Conservation (phyloP, 2,329 filamentous ascomycete genomes). For the Trichoderma afroharzianum region DNA sequence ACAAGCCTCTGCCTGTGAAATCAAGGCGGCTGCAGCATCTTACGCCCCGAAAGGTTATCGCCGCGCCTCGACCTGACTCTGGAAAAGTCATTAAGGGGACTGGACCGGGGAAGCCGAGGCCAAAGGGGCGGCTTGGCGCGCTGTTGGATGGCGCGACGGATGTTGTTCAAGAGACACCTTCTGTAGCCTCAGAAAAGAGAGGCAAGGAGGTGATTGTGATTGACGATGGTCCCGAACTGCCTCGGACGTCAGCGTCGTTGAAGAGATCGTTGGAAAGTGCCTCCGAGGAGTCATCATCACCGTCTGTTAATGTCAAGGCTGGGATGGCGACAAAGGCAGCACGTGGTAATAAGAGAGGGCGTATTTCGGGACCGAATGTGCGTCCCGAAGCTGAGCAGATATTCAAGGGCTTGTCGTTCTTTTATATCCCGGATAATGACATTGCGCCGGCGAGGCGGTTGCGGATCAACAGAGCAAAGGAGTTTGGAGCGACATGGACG, state of each 20-base stretch:
- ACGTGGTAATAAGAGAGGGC: conserved; percentile 39
- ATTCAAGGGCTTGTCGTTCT: conserved; percentile 61
- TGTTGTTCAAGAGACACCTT: conserved; percentile 6
- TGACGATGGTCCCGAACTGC: neutral
- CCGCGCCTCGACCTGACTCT: conserved; percentile 13
- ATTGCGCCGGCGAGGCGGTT: conserved; percentile 62
- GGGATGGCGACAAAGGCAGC: conserved; percentile 22
- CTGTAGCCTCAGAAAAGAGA: neutral
- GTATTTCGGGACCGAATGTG: conserved; percentile 40
- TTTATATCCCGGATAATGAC: conserved; percentile 80
- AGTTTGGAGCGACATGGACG: conserved; percentile 72
- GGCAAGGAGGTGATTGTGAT: neutral
- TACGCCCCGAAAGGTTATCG: conserved; percentile 20
- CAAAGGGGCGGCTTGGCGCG: conserved; percentile 23
- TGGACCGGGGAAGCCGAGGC: conserved; percentile 16
- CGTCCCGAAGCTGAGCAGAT: conserved; percentile 53
- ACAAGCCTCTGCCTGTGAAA: neutral
- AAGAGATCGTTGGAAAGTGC: neutral
- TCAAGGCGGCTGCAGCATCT: neutral
- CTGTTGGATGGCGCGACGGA: conserved; percentile 21
- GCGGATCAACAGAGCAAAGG: conserved; percentile 70
- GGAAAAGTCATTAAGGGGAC: conserved; percentile 26
- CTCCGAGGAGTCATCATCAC: neutral
- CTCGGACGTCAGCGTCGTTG: neutral
- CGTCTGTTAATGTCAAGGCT: conserved; percentile 5